Conservation (phyloP, 306 rosid genomes). For the Acacia melanoxylon region DNA sequence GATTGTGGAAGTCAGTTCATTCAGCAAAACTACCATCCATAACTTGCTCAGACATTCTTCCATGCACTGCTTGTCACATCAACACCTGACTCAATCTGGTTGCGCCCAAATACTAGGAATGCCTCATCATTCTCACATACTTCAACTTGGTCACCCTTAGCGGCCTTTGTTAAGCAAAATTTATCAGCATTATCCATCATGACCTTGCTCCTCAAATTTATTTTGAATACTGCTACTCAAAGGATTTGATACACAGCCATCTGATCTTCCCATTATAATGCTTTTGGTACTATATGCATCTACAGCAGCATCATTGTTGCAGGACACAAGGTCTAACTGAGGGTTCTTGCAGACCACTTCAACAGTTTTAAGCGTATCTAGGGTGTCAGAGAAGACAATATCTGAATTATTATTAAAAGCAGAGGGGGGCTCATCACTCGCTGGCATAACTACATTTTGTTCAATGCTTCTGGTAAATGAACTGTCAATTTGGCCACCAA, state of each 20-base stretch:
- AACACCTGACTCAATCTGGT: constrained; percentile 31
- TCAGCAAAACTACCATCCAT: constrained; percentile 42
- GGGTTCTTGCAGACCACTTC: constrained; percentile 33
- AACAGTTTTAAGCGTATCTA: constrained; percentile 34
- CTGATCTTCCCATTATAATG: constrained; percentile 31
- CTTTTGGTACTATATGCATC: constrained; percentile 28
- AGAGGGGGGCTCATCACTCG: constrained; percentile 31
- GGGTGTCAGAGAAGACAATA: constrained; percentile 33
- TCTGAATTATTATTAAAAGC: constrained; percentile 29
- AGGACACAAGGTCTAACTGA: constrained; percentile 36
- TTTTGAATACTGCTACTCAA: constrained; percentile 26
- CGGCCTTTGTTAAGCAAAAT: constrained; percentile 38
- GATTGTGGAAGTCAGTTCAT: constrained; percentile 31
- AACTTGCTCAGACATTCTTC: constrained; percentile 33
- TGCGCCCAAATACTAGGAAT: constrained; percentile 23
- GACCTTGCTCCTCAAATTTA: constrained; percentile 33
- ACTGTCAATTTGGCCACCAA: constrained; percentile 26
- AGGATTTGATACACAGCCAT: constrained; percentile 33
- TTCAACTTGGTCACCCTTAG: constrained; percentile 41
- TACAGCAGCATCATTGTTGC: constrained; percentile 27
- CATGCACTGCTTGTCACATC: constrained; percentile 32
- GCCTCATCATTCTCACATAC: constrained; percentile 37
- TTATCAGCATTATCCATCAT: constrained; percentile 35
- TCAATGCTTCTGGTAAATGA: constrained; percentile 23
- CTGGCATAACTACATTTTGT: constrained; percentile 20